These are phyloP conservation scores for Silene latifolia DNA, from an alignment of 148 eudicot genomes.

Conservation along the genomic window DNA sequence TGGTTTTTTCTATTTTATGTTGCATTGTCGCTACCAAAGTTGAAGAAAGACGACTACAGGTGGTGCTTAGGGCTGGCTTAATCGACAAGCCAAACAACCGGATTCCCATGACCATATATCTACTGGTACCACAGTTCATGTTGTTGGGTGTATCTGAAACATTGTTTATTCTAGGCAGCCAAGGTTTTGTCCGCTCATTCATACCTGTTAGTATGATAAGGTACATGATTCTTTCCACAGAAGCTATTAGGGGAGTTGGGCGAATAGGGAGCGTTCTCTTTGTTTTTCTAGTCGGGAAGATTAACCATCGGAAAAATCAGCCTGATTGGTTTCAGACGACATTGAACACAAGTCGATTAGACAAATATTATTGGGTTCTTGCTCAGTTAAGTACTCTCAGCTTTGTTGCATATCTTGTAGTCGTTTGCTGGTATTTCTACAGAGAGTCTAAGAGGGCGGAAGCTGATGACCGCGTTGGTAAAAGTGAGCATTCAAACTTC, in stretches of 20 bases:
- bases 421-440: not conserved
- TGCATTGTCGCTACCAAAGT: conserved; percentile 36
- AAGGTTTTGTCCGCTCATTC: conserved; percentile 8
- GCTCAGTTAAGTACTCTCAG: conserved; percentile 20
- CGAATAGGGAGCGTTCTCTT: conserved; percentile 24
- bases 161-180: conserved; percentile 6
- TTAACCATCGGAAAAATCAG: not conserved
- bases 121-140: conserved; percentile 30
- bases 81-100: conserved; percentile 20
- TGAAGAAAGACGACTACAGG: conserved; percentile 22
- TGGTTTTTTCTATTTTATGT: conserved; percentile 25
- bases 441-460: not conserved
- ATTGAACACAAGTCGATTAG: conserved; percentile 35
- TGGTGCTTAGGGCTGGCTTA: conserved; percentile 19
- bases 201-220: conserved; percentile 5
- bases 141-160: conserved; percentile 11
- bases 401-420: conserved; percentile 8
- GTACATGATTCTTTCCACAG: conserved; percentile 14
- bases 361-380: conserved; percentile 36
- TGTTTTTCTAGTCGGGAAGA: conserved; percentile 24
- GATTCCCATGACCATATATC: conserved; percentile 24
- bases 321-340: conserved; percentile 35
- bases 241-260: conserved; percentile 30
- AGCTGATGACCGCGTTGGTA: too few species aligned
- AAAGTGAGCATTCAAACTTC: too few species aligned